These are phyloP conservation scores for Calonectria hawksworthii DNA, from an alignment of 2,329 filamentous ascomycete species.

Conservation along the genomic window DNA sequence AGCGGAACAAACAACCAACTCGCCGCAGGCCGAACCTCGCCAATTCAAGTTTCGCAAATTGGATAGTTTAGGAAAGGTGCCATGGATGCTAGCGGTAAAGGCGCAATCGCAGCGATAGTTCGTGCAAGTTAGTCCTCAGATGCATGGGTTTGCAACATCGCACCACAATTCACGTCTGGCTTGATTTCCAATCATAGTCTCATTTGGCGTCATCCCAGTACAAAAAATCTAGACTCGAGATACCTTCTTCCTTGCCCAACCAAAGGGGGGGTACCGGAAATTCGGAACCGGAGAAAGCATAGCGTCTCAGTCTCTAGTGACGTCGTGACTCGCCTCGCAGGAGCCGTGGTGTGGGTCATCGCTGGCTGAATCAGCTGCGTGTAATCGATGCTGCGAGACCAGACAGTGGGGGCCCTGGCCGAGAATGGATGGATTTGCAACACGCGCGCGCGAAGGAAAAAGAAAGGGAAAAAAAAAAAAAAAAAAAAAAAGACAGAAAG, in stretches of 20 bases:
- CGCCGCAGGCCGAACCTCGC: not conserved
- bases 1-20: not conserved
- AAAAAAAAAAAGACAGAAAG: not conserved
- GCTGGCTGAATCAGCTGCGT: constrained; percentile 30
- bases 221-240: not conserved
- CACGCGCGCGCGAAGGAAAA: constrained; percentile 24
- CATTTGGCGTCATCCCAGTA: not conserved
- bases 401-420: not conserved
- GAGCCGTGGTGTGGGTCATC: not conserved
- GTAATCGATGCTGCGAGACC: constrained; percentile 14
- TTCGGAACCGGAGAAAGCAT: not conserved
- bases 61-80: not conserved
- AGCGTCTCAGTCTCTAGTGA: not conserved
- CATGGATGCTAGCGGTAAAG: not conserved
- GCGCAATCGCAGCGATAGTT: not conserved
- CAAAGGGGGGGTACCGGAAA: not conserved
- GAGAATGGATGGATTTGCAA: constrained; percentile 18
- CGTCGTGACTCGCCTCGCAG: not conserved
- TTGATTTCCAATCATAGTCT: not conserved
- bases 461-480: not conserved
- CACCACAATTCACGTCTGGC: not conserved
- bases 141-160: not conserved
- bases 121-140: not conserved
- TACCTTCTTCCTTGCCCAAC: not conserved
- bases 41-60: not conserved